These are phyloP conservation scores for Arthroderma sp. DNA, from an alignment of 2,329 filamentous ascomycete species.

Conservation along the genomic window DNA sequence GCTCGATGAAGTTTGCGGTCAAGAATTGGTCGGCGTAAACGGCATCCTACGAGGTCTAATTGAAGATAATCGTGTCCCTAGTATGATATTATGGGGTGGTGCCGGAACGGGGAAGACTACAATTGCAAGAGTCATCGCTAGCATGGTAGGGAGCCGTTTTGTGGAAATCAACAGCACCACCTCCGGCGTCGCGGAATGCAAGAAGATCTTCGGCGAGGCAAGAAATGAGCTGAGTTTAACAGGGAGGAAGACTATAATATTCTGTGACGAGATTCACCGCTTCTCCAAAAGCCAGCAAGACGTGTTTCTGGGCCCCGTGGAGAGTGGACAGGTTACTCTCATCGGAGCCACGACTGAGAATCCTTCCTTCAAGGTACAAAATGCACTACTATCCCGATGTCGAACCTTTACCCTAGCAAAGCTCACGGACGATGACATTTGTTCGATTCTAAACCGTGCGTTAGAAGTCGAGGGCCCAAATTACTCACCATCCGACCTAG, in stretches of 20 bases:
- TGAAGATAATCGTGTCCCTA: conserved; percentile 71
- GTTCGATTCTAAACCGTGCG: conserved; percentile 63
- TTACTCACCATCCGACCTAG: conserved; percentile 39
- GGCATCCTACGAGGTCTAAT: conserved; percentile 83
- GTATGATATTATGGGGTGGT: conserved; percentile 73
- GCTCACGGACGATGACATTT: conserved; percentile 58
- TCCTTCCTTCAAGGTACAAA: conserved; percentile 83
- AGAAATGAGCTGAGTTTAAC: conserved; percentile 66
- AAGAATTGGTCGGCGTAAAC: conserved; percentile 72
- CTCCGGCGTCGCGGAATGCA: conserved; percentile 76
- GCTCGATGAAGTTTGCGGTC: conserved; percentile 77
- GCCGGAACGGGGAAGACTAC: conserved; percentile 43
- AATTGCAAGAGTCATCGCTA: conserved; percentile 80
- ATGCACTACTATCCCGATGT: conserved; percentile 75
- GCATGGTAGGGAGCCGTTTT: conserved; percentile 69
- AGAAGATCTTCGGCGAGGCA: conserved; percentile 80
- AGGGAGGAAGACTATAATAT: conserved; percentile 84
- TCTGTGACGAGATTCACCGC: conserved; percentile 92
- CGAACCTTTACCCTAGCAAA: conserved; percentile 77
- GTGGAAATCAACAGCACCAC: conserved; percentile 93
- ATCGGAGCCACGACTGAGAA: conserved; percentile 97
- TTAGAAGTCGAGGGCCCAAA: conserved; percentile 47
- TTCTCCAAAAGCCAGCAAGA: conserved; percentile 91
- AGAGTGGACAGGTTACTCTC: conserved; percentile 76
- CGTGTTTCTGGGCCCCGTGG: conserved; percentile 83